Evolutionary conservation across 2,329 filamentous ascomycete genomes (phyloP).

Genomic region (Colletotrichum sp.): DNA sequence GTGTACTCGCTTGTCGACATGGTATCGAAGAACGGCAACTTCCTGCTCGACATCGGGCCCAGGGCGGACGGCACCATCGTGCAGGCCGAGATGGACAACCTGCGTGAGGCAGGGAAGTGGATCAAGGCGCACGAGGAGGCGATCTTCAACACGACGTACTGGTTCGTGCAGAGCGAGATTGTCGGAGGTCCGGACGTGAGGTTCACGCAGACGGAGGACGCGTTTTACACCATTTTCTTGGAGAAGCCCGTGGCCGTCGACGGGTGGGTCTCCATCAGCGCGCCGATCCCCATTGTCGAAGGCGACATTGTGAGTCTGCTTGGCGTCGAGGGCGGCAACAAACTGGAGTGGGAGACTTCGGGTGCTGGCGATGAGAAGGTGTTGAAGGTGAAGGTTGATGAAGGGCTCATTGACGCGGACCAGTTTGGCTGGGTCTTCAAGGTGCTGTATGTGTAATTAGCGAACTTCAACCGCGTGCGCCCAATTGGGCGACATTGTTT

Average conservation of each 20-base stretch:
- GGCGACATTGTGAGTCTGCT: constrained; percentile 47
- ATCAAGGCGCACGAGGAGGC: constrained; percentile 58
- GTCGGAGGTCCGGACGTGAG: constrained; percentile 38
- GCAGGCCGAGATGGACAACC: constrained; percentile 48
- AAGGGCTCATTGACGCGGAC: constrained; percentile 37
- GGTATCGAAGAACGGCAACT: constrained; percentile 60
- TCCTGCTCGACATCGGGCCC: constrained; percentile 62
- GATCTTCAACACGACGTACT: constrained; percentile 63
- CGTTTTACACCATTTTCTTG: constrained; percentile 57
- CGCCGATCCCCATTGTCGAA: constrained; percentile 49
- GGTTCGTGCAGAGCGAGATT: constrained; percentile 52
- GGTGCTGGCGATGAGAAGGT: constrained; percentile 24
- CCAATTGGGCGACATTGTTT: background rate
- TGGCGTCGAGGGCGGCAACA: constrained; percentile 40
- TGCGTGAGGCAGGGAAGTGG: constrained; percentile 59
- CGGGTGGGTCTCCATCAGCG: constrained; percentile 42
- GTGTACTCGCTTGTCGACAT: constrained; percentile 56
- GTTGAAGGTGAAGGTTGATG: constrained; percentile 21
- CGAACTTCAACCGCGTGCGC: background rate
- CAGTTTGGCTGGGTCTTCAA: constrained; percentile 42
- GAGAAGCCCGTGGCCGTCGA: constrained; percentile 37
- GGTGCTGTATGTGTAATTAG: constrained; percentile 22
- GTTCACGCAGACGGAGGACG: constrained; percentile 56
- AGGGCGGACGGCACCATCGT: constrained; percentile 60
- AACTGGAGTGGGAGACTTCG: background rate